Evolutionary conservation across 805 yeast genomes (phyloP), one percentile per base, ranked within the genome.

Genomic region (Saccharomyces eubayanus): DNA sequence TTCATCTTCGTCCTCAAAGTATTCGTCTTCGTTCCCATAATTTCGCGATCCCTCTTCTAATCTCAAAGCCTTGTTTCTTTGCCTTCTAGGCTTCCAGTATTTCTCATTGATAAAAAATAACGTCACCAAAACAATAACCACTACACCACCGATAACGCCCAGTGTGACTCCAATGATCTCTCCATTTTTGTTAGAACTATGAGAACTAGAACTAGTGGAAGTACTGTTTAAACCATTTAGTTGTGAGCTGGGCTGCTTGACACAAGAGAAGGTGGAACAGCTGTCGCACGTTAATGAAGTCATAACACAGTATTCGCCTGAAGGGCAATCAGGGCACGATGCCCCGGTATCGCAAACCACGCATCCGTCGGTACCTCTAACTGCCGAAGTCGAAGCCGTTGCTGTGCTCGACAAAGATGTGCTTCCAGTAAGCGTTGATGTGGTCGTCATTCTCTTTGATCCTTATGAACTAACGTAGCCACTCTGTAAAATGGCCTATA

Each of bases 81-180:
- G 51, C 55, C 68, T 63, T 58, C 70, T 72, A 14, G 56, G 54
- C 56, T 70, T 72, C 74, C 77, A 76, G 61, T 70, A 74, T 58
- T 67, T 74, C 57, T 76, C 72, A 54, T 77, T 72, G 28, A 75
- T 64, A 50, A 64, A 74, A 57, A 77, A 72, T 27, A 73, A 59
- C 28, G 73, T 56, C 1, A 74, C 59, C 10, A 69, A 62, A 0
- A 75, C 62, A 4, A 78, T 55, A 1, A 80, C 59, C 1, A 72
- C 59, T 0, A 71, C 70, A 0, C 79, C 63, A 6, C 75, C 79
- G 1, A 72, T 77, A 1, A 80, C 74, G 16, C 86, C 84, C 20
- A 87, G 91, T 1, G 82, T 77, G 1, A 84, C 91, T 24, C 90
- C 92, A 0, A 84, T 87, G 21, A 85, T 77, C 6, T 83, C 88